A percentile compares a stretch with the other conserved stretches of the same genome.
These are phyloP conservation scores for Naganishia friedmannii DNA, from an alignment of 768 basidiomycete species.

Conservation along the genomic window DNA sequence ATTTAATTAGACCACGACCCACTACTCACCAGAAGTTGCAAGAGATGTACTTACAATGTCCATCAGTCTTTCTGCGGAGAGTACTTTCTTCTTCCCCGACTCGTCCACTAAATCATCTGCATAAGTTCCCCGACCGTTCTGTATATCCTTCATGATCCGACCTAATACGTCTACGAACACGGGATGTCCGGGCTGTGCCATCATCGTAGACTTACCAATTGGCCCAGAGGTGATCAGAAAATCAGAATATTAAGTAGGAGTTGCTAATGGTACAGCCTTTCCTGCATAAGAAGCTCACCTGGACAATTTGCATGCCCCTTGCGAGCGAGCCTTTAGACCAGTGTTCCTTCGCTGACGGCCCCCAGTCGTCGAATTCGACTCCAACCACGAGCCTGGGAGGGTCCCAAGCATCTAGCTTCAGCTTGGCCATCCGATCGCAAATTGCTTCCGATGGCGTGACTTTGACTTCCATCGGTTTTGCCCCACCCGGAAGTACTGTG, in stretches of 20 bases:
- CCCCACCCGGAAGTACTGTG: conserved; percentile 19
- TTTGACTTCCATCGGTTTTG: neutral
- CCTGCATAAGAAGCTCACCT: neutral
- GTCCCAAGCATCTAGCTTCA: conserved; percentile 9
- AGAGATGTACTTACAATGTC: conserved; percentile 1
- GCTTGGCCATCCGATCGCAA: neutral
- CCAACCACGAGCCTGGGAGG: conserved; percentile 34
- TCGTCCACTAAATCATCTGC: neutral
- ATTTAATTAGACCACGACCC: neutral
- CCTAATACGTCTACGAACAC: conserved; percentile 38
- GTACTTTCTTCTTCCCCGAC: neutral
- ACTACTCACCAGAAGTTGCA: conserved; percentile 4
- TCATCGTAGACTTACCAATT: conserved; percentile 38
- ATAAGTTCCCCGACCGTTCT: conserved; percentile 23
- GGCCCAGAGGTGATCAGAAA: neutral
- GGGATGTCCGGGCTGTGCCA: conserved; percentile 37
- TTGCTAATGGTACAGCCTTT: too few species aligned
- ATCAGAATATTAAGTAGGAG: neutral
- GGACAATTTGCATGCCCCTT: conserved; percentile 37
- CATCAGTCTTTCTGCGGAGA: neutral
- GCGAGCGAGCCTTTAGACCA: conserved; percentile 33
- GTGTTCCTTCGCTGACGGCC: neutral
- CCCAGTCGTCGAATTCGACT: conserved; percentile 33
- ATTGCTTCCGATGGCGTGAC: neutral
- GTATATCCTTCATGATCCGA: conserved; percentile 27